phyloP scores from a whole-genome alignment of 1,284 basidiomycete genomes.

The Boletus holoroseus region DNA sequence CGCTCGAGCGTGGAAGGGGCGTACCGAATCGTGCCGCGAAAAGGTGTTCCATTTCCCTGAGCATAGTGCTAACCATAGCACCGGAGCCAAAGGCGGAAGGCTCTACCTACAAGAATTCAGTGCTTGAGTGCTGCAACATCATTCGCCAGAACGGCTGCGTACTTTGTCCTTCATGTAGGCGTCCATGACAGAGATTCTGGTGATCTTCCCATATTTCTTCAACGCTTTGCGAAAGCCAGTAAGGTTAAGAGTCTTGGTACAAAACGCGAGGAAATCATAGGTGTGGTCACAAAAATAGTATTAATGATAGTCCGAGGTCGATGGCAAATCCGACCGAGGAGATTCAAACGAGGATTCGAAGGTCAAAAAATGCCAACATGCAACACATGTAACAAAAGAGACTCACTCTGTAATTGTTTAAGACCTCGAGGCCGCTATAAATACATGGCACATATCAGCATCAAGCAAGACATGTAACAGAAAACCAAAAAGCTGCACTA shows the following conservation, averaged over 20 bases:
- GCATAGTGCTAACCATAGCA: slow-evolving; percentile 57
- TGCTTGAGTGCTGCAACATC: neutral
- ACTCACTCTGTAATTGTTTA: slow-evolving; percentile 84
- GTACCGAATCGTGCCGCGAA: slow-evolving; percentile 73
- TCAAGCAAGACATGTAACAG: neutral
- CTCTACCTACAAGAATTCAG: slow-evolving; percentile 46
- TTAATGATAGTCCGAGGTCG: neutral
- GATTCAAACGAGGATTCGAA: neutral
- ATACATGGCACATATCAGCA: slow-evolving; percentile 15
- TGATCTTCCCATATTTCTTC: slow-evolving; percentile 91
- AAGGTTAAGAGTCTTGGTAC: slow-evolving; percentile 72
- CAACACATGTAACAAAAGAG: neutral
- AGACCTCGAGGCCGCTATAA: slow-evolving; percentile 61
- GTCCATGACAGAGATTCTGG: slow-evolving; percentile 61
- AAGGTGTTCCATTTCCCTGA: slow-evolving; percentile 68
- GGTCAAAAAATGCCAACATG: slow-evolving; percentile 9
- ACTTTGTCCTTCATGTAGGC: slow-evolving; percentile 77
- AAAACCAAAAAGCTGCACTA: neutral
- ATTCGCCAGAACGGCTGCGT: neutral
- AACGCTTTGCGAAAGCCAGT: slow-evolving; percentile 88
- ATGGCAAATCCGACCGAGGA: neutral
- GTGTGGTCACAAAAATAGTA: neutral
- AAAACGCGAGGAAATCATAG: neutral
- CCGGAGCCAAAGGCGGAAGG: slow-evolving; percentile 58
- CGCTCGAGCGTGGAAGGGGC: slow-evolving; percentile 19